A percentile compares a stretch with the other conserved stretches of the same genome.
Conservation (phyloP, 306 rosid species). For the Prunus salicina region DNA sequence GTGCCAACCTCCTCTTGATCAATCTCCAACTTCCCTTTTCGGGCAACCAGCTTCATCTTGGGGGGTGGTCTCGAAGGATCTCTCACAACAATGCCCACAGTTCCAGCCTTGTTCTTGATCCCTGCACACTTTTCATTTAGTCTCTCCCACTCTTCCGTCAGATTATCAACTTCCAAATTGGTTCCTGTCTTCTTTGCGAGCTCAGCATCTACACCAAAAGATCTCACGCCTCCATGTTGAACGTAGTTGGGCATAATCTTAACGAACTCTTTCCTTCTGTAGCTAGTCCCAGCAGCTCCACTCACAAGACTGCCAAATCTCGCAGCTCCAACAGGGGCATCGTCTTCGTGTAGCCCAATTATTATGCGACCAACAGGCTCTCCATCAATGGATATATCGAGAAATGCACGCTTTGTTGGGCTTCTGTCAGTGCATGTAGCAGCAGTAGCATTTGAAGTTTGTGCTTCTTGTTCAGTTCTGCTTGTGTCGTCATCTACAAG, state of each 20-base stretch:
- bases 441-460: slow-evolving; percentile 21
- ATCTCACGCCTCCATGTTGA: slow-evolving; percentile 77
- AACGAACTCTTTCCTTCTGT: slow-evolving; percentile 81
- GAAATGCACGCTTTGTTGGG: slow-evolving; percentile 56
- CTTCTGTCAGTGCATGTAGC: slow-evolving; percentile 43
- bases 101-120: slow-evolving; percentile 70
- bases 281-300: slow-evolving; percentile 86
- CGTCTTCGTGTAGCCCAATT: slow-evolving; percentile 61
- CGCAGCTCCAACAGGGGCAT: slow-evolving; percentile 54
- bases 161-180: slow-evolving; percentile 43
- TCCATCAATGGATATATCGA: slow-evolving; percentile 67
- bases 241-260: slow-evolving; percentile 72
- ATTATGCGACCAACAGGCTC: slow-evolving; percentile 66
- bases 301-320: slow-evolving; percentile 70
- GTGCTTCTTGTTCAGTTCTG: slow-evolving; percentile 13
- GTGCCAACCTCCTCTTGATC: slow-evolving; percentile 73
- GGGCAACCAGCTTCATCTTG: slow-evolving; percentile 67
- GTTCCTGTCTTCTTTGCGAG: slow-evolving; percentile 54
- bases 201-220: slow-evolving; percentile 78
- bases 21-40: slow-evolving; percentile 79
- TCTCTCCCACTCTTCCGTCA: slow-evolving; percentile 68
- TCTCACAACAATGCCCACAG: slow-evolving; percentile 73
- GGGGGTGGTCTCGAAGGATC: slow-evolving; percentile 82
- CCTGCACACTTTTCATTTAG: slow-evolving; percentile 53
- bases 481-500: slow-evolving; percentile 9